A percentile compares a stretch with the other conserved stretches of the same genome.
Evolutionary conservation across 371 early-diverging fungal species (phyloP).

Genomic region (Smittium mucronatum): DNA sequence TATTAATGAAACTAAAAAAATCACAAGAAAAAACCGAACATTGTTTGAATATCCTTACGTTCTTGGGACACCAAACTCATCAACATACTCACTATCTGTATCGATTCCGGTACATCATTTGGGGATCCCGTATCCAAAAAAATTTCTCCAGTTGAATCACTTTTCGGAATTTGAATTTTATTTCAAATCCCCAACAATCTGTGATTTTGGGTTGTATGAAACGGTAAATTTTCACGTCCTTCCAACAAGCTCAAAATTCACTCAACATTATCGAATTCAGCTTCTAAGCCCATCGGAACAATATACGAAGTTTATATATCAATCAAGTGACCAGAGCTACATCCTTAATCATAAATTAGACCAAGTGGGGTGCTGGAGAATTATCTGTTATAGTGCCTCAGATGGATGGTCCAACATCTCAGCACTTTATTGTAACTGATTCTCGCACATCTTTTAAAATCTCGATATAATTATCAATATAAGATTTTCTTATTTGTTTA

Average conservation of each 20-base stretch:
- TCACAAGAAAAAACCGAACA: neutral
- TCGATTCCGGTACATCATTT: constrained; percentile 21
- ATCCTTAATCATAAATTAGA: constrained; percentile 27
- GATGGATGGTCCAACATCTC: constrained; percentile 33
- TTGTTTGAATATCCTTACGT: neutral
- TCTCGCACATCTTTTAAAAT: too few species aligned
- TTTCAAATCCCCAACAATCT: constrained; percentile 28
- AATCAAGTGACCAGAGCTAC: constrained; percentile 34
- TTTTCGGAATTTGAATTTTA: constrained; percentile 31
- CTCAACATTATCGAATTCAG: constrained; percentile 32
- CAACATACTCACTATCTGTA: constrained; percentile 30
- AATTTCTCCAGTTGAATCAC: constrained; percentile 30
- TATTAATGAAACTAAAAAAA: constrained; percentile 19
- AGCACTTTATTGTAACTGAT: constrained; percentile 20
- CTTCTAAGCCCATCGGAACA: constrained; percentile 31
- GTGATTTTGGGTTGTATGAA: constrained; percentile 23
- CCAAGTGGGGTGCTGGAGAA: constrained; percentile 33
- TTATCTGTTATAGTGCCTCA: constrained; percentile 28
- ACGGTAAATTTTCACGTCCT: constrained; percentile 25
- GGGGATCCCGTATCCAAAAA: constrained; percentile 21
- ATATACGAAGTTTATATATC: constrained; percentile 33
- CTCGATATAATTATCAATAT: too few species aligned
- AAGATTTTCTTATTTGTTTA: too few species aligned
- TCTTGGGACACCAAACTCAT: constrained; percentile 11
- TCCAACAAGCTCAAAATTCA: neutral